Evolutionary conservation across 2,329 filamentous ascomycete genomes (phyloP), one percentile per base, ranked within the genome.

Genomic region (Didymella pomorum): DNA sequence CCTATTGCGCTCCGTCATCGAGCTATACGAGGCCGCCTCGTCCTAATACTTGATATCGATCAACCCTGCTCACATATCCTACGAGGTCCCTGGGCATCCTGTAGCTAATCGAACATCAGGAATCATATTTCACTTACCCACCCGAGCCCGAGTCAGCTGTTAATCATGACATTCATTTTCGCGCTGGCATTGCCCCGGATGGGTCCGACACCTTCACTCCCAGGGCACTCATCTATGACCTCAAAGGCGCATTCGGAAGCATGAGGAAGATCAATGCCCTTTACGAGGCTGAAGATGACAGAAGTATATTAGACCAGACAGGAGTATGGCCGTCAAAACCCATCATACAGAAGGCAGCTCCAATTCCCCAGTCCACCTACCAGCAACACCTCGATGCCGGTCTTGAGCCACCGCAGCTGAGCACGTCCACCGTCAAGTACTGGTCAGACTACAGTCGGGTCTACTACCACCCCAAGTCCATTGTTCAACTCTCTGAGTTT

Each of bases 371-470:
- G 58, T 92, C 86, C 71, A 81, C 87, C 45, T 98, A 97, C 75
- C 92, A 96, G 71, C 84, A 86, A 70, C 89, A 87, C 63, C 86
- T 98, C 3, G 91, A 97, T 66, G 79, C 86, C 28, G 93, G 92
- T 21, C 74, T 84, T 5, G 76, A 85, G 3, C 83, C 88, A 6
- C 85, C 90, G 0, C 79, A 82, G 51, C 83, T 97, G 20, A 89
- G 84, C 1, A 82, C 87, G 1, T 85, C 87, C 7, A 85, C 86
- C 11, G 90, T 98, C n/a, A 87, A 92, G 52, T 98, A 95, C 79
- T 99, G 95, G 94, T 96, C 93, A 29, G 95, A 99, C 77, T 98
- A 93, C 78, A 96, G 92, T 67, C 87, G 92, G 25, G 86, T 95
- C n/a, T 99, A 88, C 78, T 97, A 91, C 74, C 93, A 98, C 73